Evolutionary conservation across 2,329 filamentous ascomycete species (phyloP), one percentile per base, ranked within the genome.

Genomic region (Neonectria neomacrospora): DNA sequence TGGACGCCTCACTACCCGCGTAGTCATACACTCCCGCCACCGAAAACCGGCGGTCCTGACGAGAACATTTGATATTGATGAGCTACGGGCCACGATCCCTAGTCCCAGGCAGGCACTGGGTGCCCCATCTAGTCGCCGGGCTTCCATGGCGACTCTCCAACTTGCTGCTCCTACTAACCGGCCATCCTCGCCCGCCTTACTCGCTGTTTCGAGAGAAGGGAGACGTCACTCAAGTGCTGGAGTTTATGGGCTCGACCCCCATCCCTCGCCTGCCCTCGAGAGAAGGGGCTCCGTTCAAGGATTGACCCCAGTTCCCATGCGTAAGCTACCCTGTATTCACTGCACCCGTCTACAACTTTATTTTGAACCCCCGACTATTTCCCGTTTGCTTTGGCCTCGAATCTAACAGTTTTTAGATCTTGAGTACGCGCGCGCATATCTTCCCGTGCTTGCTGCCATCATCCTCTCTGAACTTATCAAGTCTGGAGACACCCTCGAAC

Each of bases 401-500:
- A 9, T 18, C 54, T 73, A 16, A 73, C 30, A 16, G n/a, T 26
- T 2, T 6, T 2, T 22, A 78, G 77, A 76, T 39, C 58, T 74
- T 3, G 71, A 68, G 26, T 76, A 77, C 44, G 77, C 77, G n/a
- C 69, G 76, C 55, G 66, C 65, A 14, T 70, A 74, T 42, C 78
- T 89, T 3, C 88, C 87, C 2, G 81, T 86, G 0, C 75, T 89
- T 6, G 85, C 83, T 0, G 80, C 83, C 2, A 75, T 89, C 50
- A 83, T 90, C 67, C 77, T 85, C 34, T 88, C 85, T 0, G 81
- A 83, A 5, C 79, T 84, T 67, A 79, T 89, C 22, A 75, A 76
- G 14, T 78, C 80, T 23, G 83, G 85, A 28, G 87, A 89, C 68
- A 77, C 79, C 2, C 79, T 90, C 54, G 86, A 89, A 66, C 76